Base-by-base conservation (phyloP, 306 rosid genomes). In the Chamaecrista fasciculata region DNA sequence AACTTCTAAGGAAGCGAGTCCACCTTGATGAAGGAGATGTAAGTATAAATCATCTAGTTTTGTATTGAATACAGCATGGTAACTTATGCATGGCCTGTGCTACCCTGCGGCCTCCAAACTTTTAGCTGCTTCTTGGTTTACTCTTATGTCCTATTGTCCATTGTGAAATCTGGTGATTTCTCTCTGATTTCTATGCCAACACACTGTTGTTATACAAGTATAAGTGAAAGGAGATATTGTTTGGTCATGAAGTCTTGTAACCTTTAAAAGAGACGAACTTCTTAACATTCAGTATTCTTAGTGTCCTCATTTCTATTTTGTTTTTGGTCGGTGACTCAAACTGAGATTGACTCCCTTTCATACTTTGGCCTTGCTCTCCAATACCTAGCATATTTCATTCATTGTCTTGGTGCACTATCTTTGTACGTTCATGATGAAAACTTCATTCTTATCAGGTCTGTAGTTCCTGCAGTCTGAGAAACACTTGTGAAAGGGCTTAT, bases 1-100 rank as follows among this genome's bases (percentile, higher is more conserved):
- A 90, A 75, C 87, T 94, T 68, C 79, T 94, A 11, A 88, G 98
- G 83, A 90, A 86, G 84, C 89, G 67, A 24, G 86, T 66, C 70
- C 96, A 94, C 83, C 95, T 94, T 21, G 98, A 94, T 59, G 98
- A 94, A 81, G 98, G 97, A 85, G 98, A 94, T 82, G 98, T 90
- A 80, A 90, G 98, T 70, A 11, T 37, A 8, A 56, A 49, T 21
- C 5, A 1, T 51, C 39, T 63, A 9, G 47, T 78, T 62, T 18
- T 24, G 37, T 76, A 19, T 39, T 20, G 12, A 42, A 53, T 51
- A 47, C 46, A 31, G 6, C 19, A 31, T 18, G 42, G 24, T 16
- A 26, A 33, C 4, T 29, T 42, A 63, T 42, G 33, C 36, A 6
- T 39, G 52, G 51, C 69, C 3, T 28, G 18, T 65, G 53, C 42